phyloP scores from a whole-genome alignment of 768 basidiomycete genomes.

The Serendipita sp. region DNA sequence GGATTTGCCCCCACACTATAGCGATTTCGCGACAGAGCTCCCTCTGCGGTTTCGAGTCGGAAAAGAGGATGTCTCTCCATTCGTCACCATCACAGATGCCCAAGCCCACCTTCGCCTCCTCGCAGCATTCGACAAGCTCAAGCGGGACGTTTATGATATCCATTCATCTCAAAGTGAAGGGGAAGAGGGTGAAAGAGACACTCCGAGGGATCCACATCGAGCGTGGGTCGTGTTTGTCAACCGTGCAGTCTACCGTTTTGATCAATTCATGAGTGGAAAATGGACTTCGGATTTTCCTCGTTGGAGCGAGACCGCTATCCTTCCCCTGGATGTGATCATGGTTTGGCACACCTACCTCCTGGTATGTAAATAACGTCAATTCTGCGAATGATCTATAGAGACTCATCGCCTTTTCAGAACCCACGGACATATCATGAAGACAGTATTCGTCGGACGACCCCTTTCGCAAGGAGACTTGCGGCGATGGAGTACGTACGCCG shows the following conservation, averaged over 20 bases:
- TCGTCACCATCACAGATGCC: conserved; percentile 9
- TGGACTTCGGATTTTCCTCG: not conserved
- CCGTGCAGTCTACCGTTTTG: not conserved
- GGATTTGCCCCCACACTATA: not conserved
- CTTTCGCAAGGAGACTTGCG: not conserved
- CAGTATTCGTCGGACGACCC: not conserved
- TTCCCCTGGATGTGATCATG: conserved; percentile 13
- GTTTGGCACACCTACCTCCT: conserved; percentile 15
- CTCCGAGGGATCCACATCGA: not conserved
- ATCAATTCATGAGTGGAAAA: conserved; percentile 2
- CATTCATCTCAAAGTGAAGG: not conserved
- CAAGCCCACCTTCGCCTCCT: conserved; percentile 11
- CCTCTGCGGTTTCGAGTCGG: conserved; percentile 5
- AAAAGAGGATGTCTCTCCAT: not conserved
- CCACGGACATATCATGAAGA: not conserved
- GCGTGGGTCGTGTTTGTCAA: conserved; percentile 6
- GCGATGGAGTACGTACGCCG: not conserved
- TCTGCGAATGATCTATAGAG: not conserved
- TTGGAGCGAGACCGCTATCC: conserved; percentile 3
- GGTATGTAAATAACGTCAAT: not conserved
- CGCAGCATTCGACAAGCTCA: conserved; percentile 10
- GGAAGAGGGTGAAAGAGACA: not conserved
- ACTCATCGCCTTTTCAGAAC: not conserved
- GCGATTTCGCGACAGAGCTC: not conserved
- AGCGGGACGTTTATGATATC: not conserved